phyloP scores from a whole-genome alignment of 1,284 basidiomycete genomes.

The Omphalotus olearius region DNA sequence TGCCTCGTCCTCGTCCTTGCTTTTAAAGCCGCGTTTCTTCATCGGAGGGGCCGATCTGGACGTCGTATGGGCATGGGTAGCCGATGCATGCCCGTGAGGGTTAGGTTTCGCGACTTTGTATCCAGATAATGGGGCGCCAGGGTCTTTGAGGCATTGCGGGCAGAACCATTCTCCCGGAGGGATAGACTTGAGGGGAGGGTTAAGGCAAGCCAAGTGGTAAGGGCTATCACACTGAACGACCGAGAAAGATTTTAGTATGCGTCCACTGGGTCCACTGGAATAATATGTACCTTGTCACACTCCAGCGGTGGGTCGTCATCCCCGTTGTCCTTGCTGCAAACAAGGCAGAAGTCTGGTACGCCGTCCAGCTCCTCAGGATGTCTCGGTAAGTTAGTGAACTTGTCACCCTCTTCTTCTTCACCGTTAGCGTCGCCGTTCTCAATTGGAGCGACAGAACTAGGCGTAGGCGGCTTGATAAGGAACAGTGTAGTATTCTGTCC shows the following conservation, averaged over 20 bases:
- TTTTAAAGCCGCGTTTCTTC: constrained; percentile 13
- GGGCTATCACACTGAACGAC: constrained; percentile 76
- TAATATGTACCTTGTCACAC: constrained; percentile 73
- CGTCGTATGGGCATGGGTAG: constrained; percentile 15
- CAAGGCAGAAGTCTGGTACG: constrained; percentile 66
- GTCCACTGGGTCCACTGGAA: neutral
- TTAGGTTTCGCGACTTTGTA: constrained; percentile 17
- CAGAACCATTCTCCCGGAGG: constrained; percentile 96
- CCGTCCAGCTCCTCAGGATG: constrained; percentile 70
- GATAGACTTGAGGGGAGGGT: constrained; percentile 70
- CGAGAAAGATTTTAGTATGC: constrained; percentile 5
- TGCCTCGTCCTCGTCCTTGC: constrained; percentile 12
- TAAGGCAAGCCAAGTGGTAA: constrained; percentile 81
- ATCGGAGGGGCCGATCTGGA: constrained; percentile 22
- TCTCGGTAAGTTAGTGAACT: constrained; percentile 68
- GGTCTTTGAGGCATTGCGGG: constrained; percentile 53
- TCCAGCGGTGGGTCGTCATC: constrained; percentile 69
- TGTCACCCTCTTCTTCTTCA: constrained; percentile 32
- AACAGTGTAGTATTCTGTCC: constrained; percentile 86
- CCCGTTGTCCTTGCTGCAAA: constrained; percentile 65
- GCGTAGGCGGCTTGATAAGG: constrained; percentile 56
- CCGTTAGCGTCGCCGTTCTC: neutral
- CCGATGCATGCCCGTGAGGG: neutral
- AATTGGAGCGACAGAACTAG: neutral
- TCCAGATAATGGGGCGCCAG: constrained; percentile 38